phyloP scores from a whole-genome alignment of 257 asterid genomes.

The Thymus mandschuricus region DNA sequence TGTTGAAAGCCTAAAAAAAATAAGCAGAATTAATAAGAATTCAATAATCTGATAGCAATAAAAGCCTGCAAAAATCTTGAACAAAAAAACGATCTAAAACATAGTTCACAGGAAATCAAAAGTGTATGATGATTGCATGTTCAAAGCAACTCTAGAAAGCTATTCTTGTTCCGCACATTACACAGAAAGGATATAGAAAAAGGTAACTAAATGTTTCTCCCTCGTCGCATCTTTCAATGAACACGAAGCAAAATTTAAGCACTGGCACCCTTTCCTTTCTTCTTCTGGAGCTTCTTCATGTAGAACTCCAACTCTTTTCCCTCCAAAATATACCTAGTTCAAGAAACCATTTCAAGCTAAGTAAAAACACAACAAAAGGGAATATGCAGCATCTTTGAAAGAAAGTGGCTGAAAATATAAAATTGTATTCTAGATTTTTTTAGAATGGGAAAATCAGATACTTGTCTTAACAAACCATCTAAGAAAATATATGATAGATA shows the following conservation, averaged over 20 bases:
- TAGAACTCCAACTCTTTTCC: constrained; percentile 63
- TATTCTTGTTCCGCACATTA: constrained; percentile 22
- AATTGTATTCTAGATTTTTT: no score
- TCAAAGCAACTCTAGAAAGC: constrained; percentile 1
- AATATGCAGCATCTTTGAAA: no score
- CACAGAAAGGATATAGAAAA: constrained; percentile 9
- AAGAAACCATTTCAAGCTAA: neutral
- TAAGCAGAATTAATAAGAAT: neutral
- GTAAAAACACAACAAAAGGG: neutral
- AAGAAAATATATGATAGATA: no score
- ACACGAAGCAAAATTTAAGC: constrained; percentile 32
- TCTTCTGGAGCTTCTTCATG: constrained; percentile 61
- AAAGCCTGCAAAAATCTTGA: neutral
- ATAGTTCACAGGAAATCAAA: constrained; percentile 14
- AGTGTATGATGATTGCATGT: constrained; percentile 6
- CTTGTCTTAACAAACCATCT: no score
- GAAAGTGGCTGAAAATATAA: no score
- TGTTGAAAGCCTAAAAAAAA: neutral
- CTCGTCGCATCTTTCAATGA: neutral
- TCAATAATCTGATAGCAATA: neutral
- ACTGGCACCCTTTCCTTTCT: constrained; percentile 61
- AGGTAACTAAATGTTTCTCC: neutral
- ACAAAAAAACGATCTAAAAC: constrained; percentile 6
- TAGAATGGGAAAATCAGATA: no score
- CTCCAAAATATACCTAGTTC: constrained; percentile 56